Percentiles rank a stretch among this genome's conserved stretches.
Evolutionary conservation across 2,329 filamentous ascomycete genomes (phyloP).

Genomic region (Aspergillus puulaauensis): DNA sequence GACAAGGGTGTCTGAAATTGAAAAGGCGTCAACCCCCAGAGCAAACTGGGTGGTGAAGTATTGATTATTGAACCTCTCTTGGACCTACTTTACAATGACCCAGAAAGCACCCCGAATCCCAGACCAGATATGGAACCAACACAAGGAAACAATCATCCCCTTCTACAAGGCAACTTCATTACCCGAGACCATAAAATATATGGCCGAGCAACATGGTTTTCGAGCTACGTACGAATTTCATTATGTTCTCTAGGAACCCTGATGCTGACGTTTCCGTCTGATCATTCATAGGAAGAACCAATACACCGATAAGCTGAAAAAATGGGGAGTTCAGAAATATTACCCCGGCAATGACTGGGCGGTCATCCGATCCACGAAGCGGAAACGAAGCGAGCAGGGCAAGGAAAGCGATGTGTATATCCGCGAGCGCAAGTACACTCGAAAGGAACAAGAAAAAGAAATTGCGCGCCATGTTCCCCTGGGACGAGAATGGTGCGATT

Average conservation of each 20-base stretch:
- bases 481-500: not conserved
- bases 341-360: not conserved
- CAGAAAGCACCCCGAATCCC: not conserved
- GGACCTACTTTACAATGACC: not conserved
- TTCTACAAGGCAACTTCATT: not conserved
- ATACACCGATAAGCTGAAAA: not conserved
- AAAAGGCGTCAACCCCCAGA: too few relatives aligned
- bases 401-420: not conserved
- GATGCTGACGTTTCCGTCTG: not conserved
- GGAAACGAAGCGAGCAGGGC: not conserved
- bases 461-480: conserved; percentile 2
- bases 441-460: not conserved
- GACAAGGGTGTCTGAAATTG: too few relatives aligned
- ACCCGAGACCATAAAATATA: not conserved
- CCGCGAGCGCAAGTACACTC: not conserved
- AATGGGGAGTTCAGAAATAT: not conserved
- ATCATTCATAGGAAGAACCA: not conserved
- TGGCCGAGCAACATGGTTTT: not conserved
- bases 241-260: rapidly evolving
- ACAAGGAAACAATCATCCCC: not conserved
- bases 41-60: too few relatives aligned
- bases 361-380: not conserved
- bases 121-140: not conserved
- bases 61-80: too few relatives aligned
- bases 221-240: not conserved